Evolutionary conservation across 805 yeast species (phyloP).

Genomic region (Yarrowia sp.): DNA sequence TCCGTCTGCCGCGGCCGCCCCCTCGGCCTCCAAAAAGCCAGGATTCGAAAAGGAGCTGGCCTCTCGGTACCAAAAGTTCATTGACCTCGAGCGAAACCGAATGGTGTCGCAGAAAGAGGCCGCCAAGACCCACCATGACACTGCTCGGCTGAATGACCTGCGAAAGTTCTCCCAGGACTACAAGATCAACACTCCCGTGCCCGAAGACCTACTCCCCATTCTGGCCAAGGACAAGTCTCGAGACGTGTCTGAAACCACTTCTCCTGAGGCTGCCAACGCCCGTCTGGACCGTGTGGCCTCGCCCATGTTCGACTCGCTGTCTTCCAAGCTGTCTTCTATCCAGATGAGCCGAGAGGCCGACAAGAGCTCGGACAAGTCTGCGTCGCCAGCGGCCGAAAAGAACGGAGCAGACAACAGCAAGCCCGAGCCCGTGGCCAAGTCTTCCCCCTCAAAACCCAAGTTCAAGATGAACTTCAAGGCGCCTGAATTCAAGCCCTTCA

Average conservation of each 20-base stretch:
- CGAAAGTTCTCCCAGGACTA: conserved; percentile 82
- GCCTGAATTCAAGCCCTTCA: conserved; percentile 64
- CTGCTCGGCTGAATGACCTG: conserved; percentile 53
- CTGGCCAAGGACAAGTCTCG: conserved; percentile 73
- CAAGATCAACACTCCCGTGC: conserved; percentile 63
- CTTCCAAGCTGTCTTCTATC: conserved; percentile 37
- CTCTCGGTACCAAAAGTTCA: conserved; percentile 49
- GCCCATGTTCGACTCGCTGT: conserved; percentile 29
- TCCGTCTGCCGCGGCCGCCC: conserved; percentile 9
- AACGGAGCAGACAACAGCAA: conserved; percentile 1
- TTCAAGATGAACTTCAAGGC: conserved; percentile 64
- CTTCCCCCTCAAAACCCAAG: conserved; percentile 48
- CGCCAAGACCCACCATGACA: conserved; percentile 47
- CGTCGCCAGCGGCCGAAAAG: conserved; percentile 28
- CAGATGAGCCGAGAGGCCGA: conserved; percentile 21
- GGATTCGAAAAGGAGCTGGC: conserved; percentile 46
- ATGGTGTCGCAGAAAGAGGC: conserved; percentile 44
- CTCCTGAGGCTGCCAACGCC: conserved; percentile 40
- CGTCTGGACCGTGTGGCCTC: conserved; percentile 20
- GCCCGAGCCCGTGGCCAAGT: conserved; percentile 41
- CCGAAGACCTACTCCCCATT: conserved; percentile 72
- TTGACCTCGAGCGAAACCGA: conserved; percentile 45
- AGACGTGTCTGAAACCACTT: conserved; percentile 53
- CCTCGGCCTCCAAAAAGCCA: conserved; percentile 38
- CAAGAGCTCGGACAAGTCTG: conserved; percentile 45